Evolutionary conservation across 345 rosid genomes (phyloP), one percentile per base, ranked within the genome.

Genomic region (Eucalyptus cladocalyx): DNA sequence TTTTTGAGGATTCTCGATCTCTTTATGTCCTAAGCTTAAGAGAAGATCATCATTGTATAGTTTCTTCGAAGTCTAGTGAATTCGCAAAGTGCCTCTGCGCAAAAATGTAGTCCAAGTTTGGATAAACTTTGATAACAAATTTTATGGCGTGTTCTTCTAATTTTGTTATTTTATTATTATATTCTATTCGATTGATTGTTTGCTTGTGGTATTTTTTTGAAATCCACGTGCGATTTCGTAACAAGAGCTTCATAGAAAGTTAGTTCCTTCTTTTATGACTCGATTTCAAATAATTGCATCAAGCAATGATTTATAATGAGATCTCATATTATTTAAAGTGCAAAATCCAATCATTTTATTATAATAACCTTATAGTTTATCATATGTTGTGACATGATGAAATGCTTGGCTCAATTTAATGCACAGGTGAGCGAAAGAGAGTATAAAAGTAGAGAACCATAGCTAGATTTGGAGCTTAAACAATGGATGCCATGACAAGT

Each of bases 1-100:
- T 9, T 45, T 9, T 9, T 51, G 2, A 53, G 24, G 24, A 0
- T 53, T 53, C 24, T 53, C 2, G 8, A 53, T 53, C 4, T 19
- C 10, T 53, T 19, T 53, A 19, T 53, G 2, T 53, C 24, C 0
- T 3, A 8, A 19, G 7, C 2, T 53, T 53, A 0, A 19, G 5
- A 53, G 56, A 53, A 53, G 0, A 19, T 19, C 2, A 53, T 19
- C 4, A 1, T 19, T 8, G 10, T 53, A 19, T 53, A 19, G 18
- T 53, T 53, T 53, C 1, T 19, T 53, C 4, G 1, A 18, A 53
- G 2, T 53, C 0, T 53, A 2, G 56, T 18, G 4, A 1, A 53
- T 53, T 53, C 0, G 4, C 2, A 19, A 1, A 53, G 2, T 53
- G 24, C 2, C 24, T 53, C 4, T 19, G 1, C 24, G 1, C 2